These are phyloP conservation scores for Rhipidocladum racemiflorum DNA, from an alignment of 176 grass and related monocot genomes.

Conservation along the genomic window DNA sequence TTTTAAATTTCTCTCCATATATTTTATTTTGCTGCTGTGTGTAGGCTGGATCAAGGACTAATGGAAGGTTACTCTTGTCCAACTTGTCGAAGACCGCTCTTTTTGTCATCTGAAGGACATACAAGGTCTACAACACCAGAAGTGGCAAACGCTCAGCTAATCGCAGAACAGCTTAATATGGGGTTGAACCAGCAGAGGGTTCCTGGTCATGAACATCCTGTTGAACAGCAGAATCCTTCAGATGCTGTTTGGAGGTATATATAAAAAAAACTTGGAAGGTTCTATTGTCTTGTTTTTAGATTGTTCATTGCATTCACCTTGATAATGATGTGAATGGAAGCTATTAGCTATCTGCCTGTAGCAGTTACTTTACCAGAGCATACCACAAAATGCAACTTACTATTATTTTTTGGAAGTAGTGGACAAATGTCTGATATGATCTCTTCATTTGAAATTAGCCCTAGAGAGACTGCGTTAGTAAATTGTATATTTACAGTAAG, in stretches of 20 bases:
- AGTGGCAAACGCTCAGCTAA: constrained; percentile 50
- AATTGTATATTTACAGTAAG: background rate
- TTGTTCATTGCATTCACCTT: background rate
- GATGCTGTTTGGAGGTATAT: constrained; percentile 83
- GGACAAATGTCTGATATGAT: constrained; percentile 8
- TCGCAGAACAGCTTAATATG: constrained; percentile 65
- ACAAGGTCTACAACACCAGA: constrained; percentile 41
- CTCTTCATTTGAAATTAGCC: background rate
- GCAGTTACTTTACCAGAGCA: constrained; percentile 9
- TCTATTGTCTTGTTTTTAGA: background rate
- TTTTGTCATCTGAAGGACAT: constrained; percentile 54
- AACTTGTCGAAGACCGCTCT: constrained; percentile 88
- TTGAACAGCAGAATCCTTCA: constrained; percentile 63
- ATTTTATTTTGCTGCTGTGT: constrained; percentile 20
- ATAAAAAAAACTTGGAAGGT: background rate
- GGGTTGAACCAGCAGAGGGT: constrained; percentile 61
- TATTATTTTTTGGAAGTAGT: background rate
- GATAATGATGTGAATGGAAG: constrained; percentile 10
- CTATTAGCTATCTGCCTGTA: background rate
- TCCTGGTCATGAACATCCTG: constrained; percentile 53
- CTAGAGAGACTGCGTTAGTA: background rate
- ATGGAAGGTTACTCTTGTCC: constrained; percentile 93
- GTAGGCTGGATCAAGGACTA: constrained; percentile 94
- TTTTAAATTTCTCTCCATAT: background rate
- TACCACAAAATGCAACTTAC: background rate